These are phyloP conservation scores for Lepidopterella palustris DNA, from an alignment of 495 filamentous ascomycete genomes.

Conservation along the genomic window DNA sequence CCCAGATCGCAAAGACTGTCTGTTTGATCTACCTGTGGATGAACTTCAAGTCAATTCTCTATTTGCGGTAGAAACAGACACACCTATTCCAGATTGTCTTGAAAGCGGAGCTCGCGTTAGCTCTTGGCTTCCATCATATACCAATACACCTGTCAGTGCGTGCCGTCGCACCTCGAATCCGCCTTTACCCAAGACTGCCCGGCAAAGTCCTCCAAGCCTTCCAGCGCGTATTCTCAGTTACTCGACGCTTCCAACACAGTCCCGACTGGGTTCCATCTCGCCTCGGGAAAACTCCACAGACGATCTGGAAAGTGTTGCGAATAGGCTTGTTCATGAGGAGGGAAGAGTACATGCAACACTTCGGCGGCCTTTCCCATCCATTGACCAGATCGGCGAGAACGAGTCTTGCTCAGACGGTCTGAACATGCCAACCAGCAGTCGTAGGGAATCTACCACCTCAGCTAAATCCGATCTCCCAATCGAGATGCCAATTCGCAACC, in stretches of 20 bases:
- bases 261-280: neutral
- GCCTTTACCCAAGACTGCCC: too few relatives aligned
- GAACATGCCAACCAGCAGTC: too few relatives aligned
- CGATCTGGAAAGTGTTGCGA: neutral
- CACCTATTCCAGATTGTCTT: neutral
- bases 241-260: neutral
- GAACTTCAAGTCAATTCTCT: neutral
- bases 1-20: neutral
- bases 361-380: too few relatives aligned
- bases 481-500: too few relatives aligned
- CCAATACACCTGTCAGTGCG: conserved; percentile 8
- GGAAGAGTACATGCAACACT: too few relatives aligned
- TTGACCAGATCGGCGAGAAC: too few relatives aligned
- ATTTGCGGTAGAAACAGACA: neutral
- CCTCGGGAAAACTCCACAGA: conserved; percentile 4
- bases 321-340: neutral
- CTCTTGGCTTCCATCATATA: conserved; percentile 16
- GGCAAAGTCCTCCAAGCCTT: neutral
- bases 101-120: neutral
- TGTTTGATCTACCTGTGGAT: neutral
- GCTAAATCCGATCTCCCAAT: too few relatives aligned
- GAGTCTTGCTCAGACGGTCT: too few relatives aligned
- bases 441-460: too few relatives aligned
- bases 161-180: neutral
- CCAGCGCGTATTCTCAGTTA: neutral